Conservation (phyloP, 768 basidiomycete species). For the Boletus subcaerulescens region DNA sequence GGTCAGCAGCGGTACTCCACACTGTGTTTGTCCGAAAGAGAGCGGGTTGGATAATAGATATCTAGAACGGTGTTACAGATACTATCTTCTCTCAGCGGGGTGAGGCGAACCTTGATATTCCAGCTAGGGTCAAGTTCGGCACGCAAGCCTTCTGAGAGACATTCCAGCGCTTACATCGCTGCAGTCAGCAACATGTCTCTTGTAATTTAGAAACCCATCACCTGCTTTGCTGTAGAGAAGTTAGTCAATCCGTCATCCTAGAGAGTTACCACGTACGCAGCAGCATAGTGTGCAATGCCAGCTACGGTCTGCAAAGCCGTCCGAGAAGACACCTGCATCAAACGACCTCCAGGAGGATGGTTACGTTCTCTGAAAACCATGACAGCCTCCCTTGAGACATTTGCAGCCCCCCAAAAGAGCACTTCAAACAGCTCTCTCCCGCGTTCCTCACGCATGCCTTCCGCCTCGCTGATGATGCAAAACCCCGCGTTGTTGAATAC, state of each 20-base stretch:
- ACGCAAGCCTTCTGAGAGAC: slow-evolving; percentile 36
- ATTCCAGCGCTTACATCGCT: slow-evolving; percentile 35
- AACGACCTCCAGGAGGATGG: slow-evolving; percentile 36
- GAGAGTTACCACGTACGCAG: slow-evolving; percentile 18
- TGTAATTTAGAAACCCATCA: background rate
- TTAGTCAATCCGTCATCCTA: background rate
- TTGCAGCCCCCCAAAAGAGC: slow-evolving; percentile 37
- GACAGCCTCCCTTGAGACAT: slow-evolving; percentile 33
- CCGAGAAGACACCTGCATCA: slow-evolving; percentile 38
- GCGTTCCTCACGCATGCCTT: slow-evolving; percentile 33
- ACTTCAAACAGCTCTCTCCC: slow-evolving; percentile 39
- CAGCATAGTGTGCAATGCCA: slow-evolving; percentile 21
- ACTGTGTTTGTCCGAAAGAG: slow-evolving; percentile 17
- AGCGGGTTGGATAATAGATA: slow-evolving; percentile 26
- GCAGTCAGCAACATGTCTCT: background rate
- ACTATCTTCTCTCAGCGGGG: background rate
- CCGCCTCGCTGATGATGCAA: slow-evolving; percentile 34
- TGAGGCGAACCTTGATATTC: slow-evolving; percentile 43
- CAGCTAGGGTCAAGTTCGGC: slow-evolving; percentile 44
- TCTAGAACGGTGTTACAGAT: slow-evolving; percentile 7
- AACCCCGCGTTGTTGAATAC: slow-evolving; percentile 45
- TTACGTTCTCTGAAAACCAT: slow-evolving; percentile 38
- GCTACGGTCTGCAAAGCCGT: slow-evolving; percentile 21
- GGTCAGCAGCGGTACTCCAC: background rate
- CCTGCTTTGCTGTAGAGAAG: slow-evolving; percentile 24